Percentiles rank a stretch among this genome's conserved stretches.
Conservation (phyloP, 345 rosid species). For the Brassica nigra region DNA sequence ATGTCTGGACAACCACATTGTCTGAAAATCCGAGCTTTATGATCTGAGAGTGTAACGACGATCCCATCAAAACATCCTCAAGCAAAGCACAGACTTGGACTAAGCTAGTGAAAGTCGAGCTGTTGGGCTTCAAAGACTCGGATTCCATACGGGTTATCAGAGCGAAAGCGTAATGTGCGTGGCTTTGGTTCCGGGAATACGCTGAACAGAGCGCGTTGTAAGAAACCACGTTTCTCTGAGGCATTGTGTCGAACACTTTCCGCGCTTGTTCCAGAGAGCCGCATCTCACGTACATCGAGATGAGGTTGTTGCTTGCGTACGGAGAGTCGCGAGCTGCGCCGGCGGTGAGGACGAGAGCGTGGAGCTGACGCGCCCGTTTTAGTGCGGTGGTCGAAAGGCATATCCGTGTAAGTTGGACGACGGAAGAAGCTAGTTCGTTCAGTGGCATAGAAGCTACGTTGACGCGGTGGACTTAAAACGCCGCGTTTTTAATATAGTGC, state of each 20-base stretch:
- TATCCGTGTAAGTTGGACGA: conserved; percentile 48
- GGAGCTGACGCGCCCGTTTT: conserved; percentile 61
- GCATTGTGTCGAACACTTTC: conserved; percentile 74
- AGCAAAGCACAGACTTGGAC: conserved; percentile 59
- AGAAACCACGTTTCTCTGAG: conserved; percentile 56
- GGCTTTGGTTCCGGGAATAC: conserved; percentile 51
- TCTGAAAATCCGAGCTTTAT: conserved; percentile 51
- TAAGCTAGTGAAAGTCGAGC: conserved; percentile 69
- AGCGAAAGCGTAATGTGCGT: conserved; percentile 40
- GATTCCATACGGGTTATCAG: conserved; percentile 45
- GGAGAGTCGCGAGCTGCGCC: conserved; percentile 44
- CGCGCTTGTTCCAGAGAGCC: background rate
- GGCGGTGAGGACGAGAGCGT: conserved; percentile 60
- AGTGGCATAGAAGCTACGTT: conserved; percentile 39
- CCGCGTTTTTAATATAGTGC: background rate
- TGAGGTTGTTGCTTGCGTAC: conserved; percentile 59
- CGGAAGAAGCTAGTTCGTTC: conserved; percentile 35
- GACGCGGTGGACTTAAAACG: background rate
- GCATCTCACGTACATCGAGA: conserved; percentile 23
- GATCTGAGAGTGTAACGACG: conserved; percentile 53
- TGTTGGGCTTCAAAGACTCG: conserved; percentile 60
- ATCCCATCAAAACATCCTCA: conserved; percentile 57
- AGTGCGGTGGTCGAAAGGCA: conserved; percentile 52
- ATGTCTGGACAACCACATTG: conserved; percentile 66
- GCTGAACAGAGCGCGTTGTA: conserved; percentile 72